phyloP scores from a whole-genome alignment of 768 basidiomycete genomes.

The Hydnum rufescens region DNA sequence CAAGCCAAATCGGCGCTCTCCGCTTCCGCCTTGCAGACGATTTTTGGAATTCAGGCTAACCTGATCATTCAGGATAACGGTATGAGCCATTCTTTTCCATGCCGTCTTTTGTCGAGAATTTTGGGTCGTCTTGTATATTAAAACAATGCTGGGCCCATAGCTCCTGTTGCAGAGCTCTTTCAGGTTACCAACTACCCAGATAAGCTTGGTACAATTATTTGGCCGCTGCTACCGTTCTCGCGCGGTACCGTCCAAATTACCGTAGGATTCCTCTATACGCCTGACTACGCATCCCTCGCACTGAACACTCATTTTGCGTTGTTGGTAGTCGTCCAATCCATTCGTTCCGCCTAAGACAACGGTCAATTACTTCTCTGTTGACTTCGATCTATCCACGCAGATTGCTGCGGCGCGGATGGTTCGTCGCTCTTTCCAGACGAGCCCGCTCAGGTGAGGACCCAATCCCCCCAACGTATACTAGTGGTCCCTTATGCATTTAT shows the following conservation, averaged over 20 bases:
- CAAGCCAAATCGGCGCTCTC: conserved; percentile 24
- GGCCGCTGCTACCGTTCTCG: conserved; percentile 37
- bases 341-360: conserved; percentile 28
- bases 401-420: conserved; percentile 28
- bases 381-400: conserved; percentile 31
- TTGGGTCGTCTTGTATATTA: not conserved
- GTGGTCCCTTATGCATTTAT: not conserved
- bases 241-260: conserved; percentile 30
- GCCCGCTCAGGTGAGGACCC: conserved; percentile 24
- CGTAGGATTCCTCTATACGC: conserved; percentile 14
- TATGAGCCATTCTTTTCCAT: not conserved
- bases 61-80: conserved; percentile 23
- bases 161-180: not conserved
- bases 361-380: conserved; percentile 32
- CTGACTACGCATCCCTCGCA: not conserved
- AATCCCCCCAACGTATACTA: not conserved
- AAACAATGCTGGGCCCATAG: not conserved
- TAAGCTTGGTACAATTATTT: conserved; percentile 30
- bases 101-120: not conserved
- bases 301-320: not conserved
- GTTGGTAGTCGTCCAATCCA: conserved; percentile 25
- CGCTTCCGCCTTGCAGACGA: conserved; percentile 24
- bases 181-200: not conserved
- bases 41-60: conserved; percentile 28
- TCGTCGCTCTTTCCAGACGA: conserved; percentile 23